Conservation (phyloP, 2,329 filamentous ascomycete genomes). For the Sporothrix pseudoabietina region DNA sequence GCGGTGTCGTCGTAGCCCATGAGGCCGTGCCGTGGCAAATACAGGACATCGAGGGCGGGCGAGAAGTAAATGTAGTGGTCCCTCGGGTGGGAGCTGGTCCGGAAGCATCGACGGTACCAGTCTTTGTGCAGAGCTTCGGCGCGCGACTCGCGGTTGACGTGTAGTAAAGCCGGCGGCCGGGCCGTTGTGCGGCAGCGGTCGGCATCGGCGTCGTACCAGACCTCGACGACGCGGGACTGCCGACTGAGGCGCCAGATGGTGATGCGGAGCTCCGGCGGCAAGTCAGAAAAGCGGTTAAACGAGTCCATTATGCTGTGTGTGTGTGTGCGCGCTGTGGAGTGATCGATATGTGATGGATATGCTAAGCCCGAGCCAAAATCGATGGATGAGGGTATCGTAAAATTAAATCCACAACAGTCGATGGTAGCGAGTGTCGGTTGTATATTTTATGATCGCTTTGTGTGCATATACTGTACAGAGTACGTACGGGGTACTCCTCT, state of each 20-base stretch:
- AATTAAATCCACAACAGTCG: not conserved
- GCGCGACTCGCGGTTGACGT: slow-evolving; percentile 48
- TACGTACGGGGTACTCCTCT: not conserved
- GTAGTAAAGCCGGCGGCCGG: slow-evolving; percentile 46
- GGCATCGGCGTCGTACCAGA: slow-evolving; percentile 44
- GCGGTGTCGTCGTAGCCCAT: slow-evolving; percentile 48
- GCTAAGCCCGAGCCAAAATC: not conserved
- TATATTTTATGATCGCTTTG: not conserved
- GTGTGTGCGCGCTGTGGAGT: not conserved
- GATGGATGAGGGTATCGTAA: not conserved
- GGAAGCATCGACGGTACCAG: slow-evolving; percentile 45
- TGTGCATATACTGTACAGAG: not conserved
- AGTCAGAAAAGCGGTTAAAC: slow-evolving; percentile 42
- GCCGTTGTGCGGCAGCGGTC: slow-evolving; percentile 46
- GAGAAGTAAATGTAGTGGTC: slow-evolving; percentile 44
- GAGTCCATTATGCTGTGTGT: slow-evolving; percentile 18
- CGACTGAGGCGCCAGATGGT: slow-evolving; percentile 47
- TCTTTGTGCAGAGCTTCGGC: slow-evolving; percentile 43
- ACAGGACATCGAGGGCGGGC: slow-evolving; percentile 44
- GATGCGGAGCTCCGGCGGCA: slow-evolving; percentile 47
- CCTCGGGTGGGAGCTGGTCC: slow-evolving; percentile 40
- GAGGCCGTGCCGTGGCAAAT: slow-evolving; percentile 45
- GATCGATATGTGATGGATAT: not conserved
- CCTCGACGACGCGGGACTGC: slow-evolving; percentile 45
- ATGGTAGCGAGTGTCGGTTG: not conserved